These are phyloP conservation scores for Cyberlindnera veronae DNA, from an alignment of 805 yeast genomes.

Conservation along the genomic window DNA sequence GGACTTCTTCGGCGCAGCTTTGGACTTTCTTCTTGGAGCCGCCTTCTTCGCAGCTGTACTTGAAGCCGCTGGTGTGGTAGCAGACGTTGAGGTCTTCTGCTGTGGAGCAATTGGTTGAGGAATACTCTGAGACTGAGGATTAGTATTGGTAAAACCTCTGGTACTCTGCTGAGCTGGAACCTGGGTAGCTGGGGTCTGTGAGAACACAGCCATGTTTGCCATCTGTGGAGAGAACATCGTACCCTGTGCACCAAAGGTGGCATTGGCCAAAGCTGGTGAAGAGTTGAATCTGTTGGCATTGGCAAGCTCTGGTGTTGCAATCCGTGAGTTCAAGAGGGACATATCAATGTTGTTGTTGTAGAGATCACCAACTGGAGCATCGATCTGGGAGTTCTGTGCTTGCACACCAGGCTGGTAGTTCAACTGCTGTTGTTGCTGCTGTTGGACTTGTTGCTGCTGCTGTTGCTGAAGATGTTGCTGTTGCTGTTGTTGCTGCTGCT, in stretches of 20 bases:
- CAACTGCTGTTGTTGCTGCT: constrained; percentile 14
- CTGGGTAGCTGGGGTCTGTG: constrained; percentile 1
- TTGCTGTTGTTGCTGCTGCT: constrained; percentile 20
- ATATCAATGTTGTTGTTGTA: constrained; percentile 16
- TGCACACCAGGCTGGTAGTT: constrained; percentile 13
- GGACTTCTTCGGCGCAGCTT: constrained; percentile 10
- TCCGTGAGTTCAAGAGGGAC: constrained; percentile 13
- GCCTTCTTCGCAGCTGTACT: constrained; percentile 18
- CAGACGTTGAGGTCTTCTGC: constrained; percentile 9
- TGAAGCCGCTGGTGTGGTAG: constrained; percentile 2
- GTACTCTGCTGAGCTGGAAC: constrained; percentile 3
- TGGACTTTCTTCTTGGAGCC: constrained; percentile 14
- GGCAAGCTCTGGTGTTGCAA: constrained; percentile 17
- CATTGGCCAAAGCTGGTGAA: constrained; percentile 17
- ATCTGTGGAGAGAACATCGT: constrained; percentile 18
- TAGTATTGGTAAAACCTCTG: constrained; percentile 6
- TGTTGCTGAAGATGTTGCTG: constrained; percentile 20
- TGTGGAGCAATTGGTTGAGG: constrained; percentile 4
- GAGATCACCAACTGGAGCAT: too few relatives aligned
- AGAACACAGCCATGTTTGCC: constrained; percentile 4
- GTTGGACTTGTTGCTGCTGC: constrained; percentile 16
- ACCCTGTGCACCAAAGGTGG: constrained; percentile 7
- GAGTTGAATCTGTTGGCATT: constrained; percentile 14
- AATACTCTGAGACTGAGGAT: constrained; percentile 1
- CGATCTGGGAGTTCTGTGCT: neutral